Evolutionary conservation across 768 basidiomycete genomes (phyloP).

Genomic region (Infundibulicybe gibba): DNA sequence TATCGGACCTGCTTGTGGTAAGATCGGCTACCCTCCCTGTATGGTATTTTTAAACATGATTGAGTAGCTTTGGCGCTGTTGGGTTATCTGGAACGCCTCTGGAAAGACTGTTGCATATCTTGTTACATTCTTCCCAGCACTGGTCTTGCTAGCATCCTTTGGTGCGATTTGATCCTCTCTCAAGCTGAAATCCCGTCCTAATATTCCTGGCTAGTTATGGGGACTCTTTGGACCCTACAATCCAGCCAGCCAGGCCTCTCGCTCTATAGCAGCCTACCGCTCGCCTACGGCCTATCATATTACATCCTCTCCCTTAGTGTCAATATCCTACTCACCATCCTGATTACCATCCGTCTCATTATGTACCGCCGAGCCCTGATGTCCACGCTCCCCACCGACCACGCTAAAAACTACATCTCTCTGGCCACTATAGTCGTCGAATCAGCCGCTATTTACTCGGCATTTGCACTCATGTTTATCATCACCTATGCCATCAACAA

Average conservation of each 20-base stretch:
- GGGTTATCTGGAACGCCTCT: slow-evolving; percentile 32
- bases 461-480: slow-evolving; percentile 26
- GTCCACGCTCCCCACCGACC: slow-evolving; percentile 19
- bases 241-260: slow-evolving; percentile 25
- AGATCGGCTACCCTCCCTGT: slow-evolving; percentile 2
- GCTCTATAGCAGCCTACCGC: slow-evolving; percentile 20
- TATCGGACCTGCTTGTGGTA: slow-evolving; percentile 33
- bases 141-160: slow-evolving; percentile 25
- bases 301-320: slow-evolving; percentile 25
- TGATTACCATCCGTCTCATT: slow-evolving; percentile 24
- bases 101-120: slow-evolving; percentile 18
- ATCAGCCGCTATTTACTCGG: slow-evolving; percentile 30
- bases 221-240: slow-evolving; percentile 29
- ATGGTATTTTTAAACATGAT: neutral
- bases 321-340: slow-evolving; percentile 26
- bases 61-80: slow-evolving; percentile 34
- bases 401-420: slow-evolving; percentile 26
- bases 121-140: slow-evolving; percentile 21
- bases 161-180: slow-evolving; percentile 3
- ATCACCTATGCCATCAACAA: slow-evolving; percentile 25
- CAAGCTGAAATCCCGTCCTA: neutral
- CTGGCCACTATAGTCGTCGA: slow-evolving; percentile 29
- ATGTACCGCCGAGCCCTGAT: slow-evolving; percentile 21
- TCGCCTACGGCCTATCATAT: slow-evolving; percentile 23
- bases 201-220: slow-evolving; percentile 17